phyloP scores from a whole-genome alignment of 352 stramenopile genomes.

The Phytopythium boreale region DNA sequence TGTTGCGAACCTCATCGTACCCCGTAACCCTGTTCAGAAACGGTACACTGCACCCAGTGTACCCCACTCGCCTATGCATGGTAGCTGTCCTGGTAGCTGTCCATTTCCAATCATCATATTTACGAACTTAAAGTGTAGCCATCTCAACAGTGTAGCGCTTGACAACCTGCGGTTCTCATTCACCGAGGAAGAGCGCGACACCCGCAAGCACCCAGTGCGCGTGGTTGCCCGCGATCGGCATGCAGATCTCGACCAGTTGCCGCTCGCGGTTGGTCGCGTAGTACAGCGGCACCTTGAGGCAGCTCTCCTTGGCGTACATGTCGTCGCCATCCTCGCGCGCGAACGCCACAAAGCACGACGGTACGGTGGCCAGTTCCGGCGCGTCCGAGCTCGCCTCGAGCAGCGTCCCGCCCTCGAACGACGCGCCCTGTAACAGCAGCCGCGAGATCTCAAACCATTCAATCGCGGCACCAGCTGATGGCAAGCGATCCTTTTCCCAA shows the following conservation, averaged over 20 bases:
- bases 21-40: too few relatives aligned
- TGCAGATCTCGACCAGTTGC: conserved; percentile 77
- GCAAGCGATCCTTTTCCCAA: conserved; percentile 78
- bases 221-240: conserved; percentile 73
- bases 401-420: conserved; percentile 76
- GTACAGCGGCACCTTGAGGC: conserved; percentile 79
- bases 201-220: conserved; percentile 78
- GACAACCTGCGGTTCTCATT: conserved; percentile 23
- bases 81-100: too few relatives aligned
- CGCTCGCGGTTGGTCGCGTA: conserved; percentile 71
- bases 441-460: conserved; percentile 84
- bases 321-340: conserved; percentile 72
- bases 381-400: conserved; percentile 80
- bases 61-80: too few relatives aligned
- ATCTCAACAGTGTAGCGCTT: background rate
- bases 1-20: too few relatives aligned
- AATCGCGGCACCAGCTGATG: conserved; percentile 23
- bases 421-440: conserved; percentile 85
- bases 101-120: background rate
- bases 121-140: background rate
- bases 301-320: conserved; percentile 70
- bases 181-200: conserved; percentile 79
- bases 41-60: too few relatives aligned
- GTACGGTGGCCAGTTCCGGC: conserved; percentile 77
- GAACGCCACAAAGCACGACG: conserved; percentile 82